Percentiles rank a stretch among this genome's conserved stretches.
Conservation (phyloP, 2,329 filamentous ascomycete species). For the Coniosporium tulheliwenetii region DNA sequence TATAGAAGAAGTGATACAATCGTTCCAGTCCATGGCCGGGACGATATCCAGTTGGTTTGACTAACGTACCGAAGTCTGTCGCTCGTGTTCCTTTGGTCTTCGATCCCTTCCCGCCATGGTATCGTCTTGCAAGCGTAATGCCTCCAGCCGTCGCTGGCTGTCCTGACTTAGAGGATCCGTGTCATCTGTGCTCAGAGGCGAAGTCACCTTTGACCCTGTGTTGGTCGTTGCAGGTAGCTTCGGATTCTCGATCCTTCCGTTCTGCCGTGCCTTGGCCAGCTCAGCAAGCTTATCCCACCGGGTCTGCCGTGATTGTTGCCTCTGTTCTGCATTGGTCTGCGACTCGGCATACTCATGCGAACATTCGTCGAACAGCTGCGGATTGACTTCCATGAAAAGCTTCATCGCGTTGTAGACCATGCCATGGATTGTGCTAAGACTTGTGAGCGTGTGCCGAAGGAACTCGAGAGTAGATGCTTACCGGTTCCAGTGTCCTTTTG, state of each 20-base stretch:
- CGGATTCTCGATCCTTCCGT: constrained; percentile 15
- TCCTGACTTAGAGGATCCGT: constrained; percentile 67
- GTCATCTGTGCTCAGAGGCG: constrained; percentile 47
- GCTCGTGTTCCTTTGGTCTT: constrained; percentile 14
- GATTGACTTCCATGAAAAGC: constrained; percentile 99
- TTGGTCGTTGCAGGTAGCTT: constrained; percentile 8
- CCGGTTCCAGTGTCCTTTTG: constrained; percentile 98
- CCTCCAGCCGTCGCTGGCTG: constrained; percentile 75
- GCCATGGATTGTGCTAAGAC: constrained; percentile 78
- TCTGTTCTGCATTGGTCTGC: constrained; percentile 78
- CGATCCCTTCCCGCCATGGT: constrained; percentile 35
- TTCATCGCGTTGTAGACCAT: constrained; percentile 99
- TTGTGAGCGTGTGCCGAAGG: constrained; percentile 14
- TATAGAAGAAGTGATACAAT: too few relatives aligned
- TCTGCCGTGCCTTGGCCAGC: constrained; percentile 57
- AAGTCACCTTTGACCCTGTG: constrained; percentile 17
- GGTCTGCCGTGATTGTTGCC: constrained; percentile 65
- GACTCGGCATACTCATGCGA: constrained; percentile 96
- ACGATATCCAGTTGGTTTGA: constrained; percentile 1
- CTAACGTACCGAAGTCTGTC: constrained; percentile 21
- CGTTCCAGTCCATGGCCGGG: too few relatives aligned
- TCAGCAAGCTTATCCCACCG: constrained; percentile 82
- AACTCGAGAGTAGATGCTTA: constrained; percentile 27
- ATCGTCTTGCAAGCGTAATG: constrained; percentile 77
- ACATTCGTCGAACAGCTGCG: constrained; percentile 94